Conservation (phyloP, 352 stramenopile species). For the Pythium grandisporangium region DNA sequence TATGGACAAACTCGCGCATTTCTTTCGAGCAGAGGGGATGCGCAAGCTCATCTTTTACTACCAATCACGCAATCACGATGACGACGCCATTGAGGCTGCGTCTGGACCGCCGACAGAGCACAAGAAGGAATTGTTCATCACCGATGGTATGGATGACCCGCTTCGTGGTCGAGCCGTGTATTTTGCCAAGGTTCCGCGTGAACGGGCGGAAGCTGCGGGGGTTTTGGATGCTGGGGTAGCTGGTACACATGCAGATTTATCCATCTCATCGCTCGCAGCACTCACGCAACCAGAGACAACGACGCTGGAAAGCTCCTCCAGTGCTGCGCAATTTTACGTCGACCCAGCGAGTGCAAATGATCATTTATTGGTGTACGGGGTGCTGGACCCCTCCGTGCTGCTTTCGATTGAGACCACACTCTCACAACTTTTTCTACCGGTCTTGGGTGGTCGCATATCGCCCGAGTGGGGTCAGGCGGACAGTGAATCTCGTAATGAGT, state of each 20-base stretch:
- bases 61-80: slow-evolving; percentile 22
- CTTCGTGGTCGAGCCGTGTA: slow-evolving; percentile 60
- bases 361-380: slow-evolving; percentile 54
- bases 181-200: slow-evolving; percentile 56
- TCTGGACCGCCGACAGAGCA: slow-evolving; percentile 8
- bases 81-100: slow-evolving; percentile 1
- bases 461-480: slow-evolving; percentile 62
- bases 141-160: slow-evolving; percentile 62
- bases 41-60: slow-evolving; percentile 80
- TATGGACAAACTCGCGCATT: slow-evolving; percentile 64
- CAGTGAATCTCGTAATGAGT: slow-evolving; percentile 66
- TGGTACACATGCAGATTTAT: too few species aligned
- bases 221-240: too few species aligned
- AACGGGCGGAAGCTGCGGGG: slow-evolving; percentile 4
- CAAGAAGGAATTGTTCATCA: slow-evolving; percentile 70
- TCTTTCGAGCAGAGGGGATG: slow-evolving; percentile 61
- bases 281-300: slow-evolving; percentile 5
- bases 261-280: neutral
- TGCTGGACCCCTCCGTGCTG: slow-evolving; percentile 61
- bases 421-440: slow-evolving; percentile 60
- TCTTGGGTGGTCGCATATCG: slow-evolving; percentile 27
- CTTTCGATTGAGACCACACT: slow-evolving; percentile 64
- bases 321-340: slow-evolving; percentile 16
- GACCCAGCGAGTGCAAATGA: slow-evolving; percentile 64
- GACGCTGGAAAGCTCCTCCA: slow-evolving; percentile 10